Evolutionary conservation across 306 rosid genomes (phyloP).

Genomic region (Echinosophora koreensis): DNA sequence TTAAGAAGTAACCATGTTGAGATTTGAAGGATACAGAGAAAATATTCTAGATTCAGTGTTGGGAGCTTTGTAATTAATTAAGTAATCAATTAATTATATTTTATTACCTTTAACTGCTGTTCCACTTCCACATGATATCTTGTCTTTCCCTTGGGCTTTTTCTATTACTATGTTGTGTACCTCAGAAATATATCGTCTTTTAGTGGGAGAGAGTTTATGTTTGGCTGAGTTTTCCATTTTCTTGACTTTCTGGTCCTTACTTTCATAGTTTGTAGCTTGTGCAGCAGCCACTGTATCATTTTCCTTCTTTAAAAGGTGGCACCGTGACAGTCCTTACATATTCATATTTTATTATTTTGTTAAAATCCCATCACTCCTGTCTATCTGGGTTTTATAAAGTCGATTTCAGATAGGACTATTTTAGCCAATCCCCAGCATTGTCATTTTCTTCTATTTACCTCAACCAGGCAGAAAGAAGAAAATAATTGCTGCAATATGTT

Average conservation of each 20-base stretch:
- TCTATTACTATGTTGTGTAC: constrained; percentile 15
- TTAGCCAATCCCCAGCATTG: constrained; percentile 28
- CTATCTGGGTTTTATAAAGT: constrained; percentile 14
- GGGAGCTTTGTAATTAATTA: constrained; percentile 1
- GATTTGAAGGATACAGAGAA: background rate
- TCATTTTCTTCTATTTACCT: constrained; percentile 10
- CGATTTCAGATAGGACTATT: constrained; percentile 28
- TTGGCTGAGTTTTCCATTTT: constrained; percentile 17
- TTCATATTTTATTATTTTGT: constrained; percentile 6
- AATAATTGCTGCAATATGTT: constrained; percentile 14
- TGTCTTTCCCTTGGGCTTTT: constrained; percentile 2
- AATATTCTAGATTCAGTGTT: constrained; percentile 1
- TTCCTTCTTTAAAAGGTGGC: constrained; percentile 6
- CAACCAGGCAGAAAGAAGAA: background rate
- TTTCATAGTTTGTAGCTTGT: constrained; percentile 16
- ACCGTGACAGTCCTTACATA: background rate
- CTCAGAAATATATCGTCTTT: background rate
- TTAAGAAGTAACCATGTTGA: background rate
- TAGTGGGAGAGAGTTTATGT: background rate
- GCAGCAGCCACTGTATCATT: constrained; percentile 17
- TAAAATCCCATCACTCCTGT: constrained; percentile 11
- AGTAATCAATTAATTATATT: background rate
- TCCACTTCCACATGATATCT: background rate
- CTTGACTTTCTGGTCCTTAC: constrained; percentile 7
- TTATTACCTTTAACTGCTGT: background rate